Percentiles rank a stretch among this genome's conserved stretches.
phyloP scores from a whole-genome alignment of 768 basidiomycete genomes.

The Kwoniella sp. region DNA sequence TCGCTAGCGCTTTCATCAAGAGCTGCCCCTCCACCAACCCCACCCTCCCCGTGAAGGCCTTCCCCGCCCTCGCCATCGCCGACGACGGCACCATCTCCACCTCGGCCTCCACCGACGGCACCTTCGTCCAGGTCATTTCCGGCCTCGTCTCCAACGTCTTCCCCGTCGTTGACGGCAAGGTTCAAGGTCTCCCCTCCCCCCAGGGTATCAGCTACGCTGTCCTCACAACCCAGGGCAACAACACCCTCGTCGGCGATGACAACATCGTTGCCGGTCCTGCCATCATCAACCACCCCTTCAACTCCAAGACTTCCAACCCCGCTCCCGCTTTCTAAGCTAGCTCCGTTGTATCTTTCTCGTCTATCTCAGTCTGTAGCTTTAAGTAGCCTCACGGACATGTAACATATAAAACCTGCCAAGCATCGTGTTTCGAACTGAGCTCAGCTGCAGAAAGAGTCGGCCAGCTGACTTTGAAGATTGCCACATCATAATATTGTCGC shows the following conservation, averaged over 20 bases:
- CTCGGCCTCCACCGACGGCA: constrained; percentile 49
- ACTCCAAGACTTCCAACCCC: constrained; percentile 42
- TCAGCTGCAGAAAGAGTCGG: no score
- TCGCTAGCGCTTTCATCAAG: constrained; percentile 61
- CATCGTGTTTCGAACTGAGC: no score
- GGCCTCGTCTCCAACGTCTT: constrained; percentile 60
- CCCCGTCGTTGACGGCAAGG: constrained; percentile 55
- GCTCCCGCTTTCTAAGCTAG: constrained; percentile 37
- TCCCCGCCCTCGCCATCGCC: constrained; percentile 60
- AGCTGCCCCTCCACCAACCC: constrained; percentile 65
- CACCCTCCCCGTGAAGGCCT: constrained; percentile 61
- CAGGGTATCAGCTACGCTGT: constrained; percentile 64
- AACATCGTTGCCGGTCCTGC: constrained; percentile 66
- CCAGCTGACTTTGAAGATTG: no score
- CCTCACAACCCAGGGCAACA: constrained; percentile 58
- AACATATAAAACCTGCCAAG: neutral
- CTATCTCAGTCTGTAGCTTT: constrained; percentile 20
- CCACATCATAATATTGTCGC: no score
- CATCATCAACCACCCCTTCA: constrained; percentile 56
- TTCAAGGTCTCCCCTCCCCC: constrained; percentile 40
- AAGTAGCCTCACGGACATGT: constrained; percentile 19
- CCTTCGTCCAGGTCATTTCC: constrained; percentile 61
- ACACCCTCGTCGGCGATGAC: constrained; percentile 58
- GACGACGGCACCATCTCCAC: constrained; percentile 45
- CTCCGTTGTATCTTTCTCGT: neutral